phyloP scores from a whole-genome alignment of 2,329 filamentous ascomycete genomes.

The Aspergillus ustus region DNA sequence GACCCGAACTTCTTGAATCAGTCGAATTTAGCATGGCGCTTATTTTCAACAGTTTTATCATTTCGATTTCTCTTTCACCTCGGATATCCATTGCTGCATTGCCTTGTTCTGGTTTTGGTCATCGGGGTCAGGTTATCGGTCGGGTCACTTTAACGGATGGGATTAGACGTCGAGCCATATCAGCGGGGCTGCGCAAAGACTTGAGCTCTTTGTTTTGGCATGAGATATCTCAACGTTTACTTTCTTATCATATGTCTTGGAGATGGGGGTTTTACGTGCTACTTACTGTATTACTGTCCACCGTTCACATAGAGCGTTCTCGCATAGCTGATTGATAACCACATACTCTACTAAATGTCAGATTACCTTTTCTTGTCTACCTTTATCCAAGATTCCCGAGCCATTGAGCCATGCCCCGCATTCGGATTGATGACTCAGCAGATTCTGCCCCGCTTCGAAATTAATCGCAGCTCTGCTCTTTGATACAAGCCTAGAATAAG shows the following conservation, averaged over 20 bases:
- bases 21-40: constrained; percentile 38
- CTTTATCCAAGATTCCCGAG: background rate
- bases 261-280: constrained; percentile 3
- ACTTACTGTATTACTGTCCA: constrained; percentile 20
- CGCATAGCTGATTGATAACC: background rate
- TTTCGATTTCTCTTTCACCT: constrained; percentile 21
- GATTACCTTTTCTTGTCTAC: background rate
- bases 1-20: constrained; percentile 13
- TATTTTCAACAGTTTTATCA: constrained; percentile 33
- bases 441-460: constrained; percentile 5
- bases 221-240: constrained; percentile 8
- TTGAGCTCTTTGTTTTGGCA: background rate
- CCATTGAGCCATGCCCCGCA: background rate
- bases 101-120: constrained; percentile 21
- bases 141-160: constrained; percentile 7
- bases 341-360: background rate
- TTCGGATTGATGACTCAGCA: constrained; percentile 7
- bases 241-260: constrained; percentile 15
- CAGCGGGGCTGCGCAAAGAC: background rate
- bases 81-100: constrained; percentile 38
- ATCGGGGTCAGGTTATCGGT: constrained; percentile 11
- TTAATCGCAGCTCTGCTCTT: background rate
- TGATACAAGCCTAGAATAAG: background rate
- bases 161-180: background rate
- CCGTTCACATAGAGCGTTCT: constrained; percentile 5